phyloP scores from a whole-genome alignment of 106 monocot genomes.

The Dactylorhiza incarnata region DNA sequence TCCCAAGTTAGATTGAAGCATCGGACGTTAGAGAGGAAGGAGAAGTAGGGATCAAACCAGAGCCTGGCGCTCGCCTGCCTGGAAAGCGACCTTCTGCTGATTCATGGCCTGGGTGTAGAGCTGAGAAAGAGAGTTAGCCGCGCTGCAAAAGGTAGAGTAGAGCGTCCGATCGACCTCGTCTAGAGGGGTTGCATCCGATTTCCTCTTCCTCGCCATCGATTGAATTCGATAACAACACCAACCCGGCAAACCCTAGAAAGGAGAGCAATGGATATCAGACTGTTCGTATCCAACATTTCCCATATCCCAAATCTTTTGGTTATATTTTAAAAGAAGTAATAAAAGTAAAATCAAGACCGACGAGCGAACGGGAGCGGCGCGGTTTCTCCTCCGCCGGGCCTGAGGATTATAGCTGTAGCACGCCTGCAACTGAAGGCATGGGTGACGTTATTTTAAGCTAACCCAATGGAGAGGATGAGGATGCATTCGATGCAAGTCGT shows the following conservation, averaged over 20 bases:
- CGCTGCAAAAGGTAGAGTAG: constrained; percentile 72
- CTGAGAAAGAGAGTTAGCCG: constrained; percentile 83
- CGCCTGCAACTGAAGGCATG: too few species aligned
- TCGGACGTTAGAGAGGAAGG: background rate
- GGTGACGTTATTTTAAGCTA: too few species aligned
- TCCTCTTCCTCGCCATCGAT: constrained; percentile 72
- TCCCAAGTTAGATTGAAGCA: background rate
- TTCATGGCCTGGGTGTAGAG: constrained; percentile 79
- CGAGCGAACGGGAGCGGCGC: too few species aligned
- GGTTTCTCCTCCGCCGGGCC: too few species aligned
- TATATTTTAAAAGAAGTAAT: too few species aligned
- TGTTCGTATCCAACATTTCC: too few species aligned
- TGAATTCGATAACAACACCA: background rate
- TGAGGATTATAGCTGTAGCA: too few species aligned
- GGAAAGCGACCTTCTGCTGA: constrained; percentile 78
- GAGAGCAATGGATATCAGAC: background rate
- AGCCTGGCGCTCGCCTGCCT: constrained; percentile 85
- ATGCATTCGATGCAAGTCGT: too few species aligned
- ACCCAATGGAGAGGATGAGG: too few species aligned
- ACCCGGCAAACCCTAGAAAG: constrained; percentile 4
- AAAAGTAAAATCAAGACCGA: too few species aligned
- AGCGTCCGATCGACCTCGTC: constrained; percentile 87
- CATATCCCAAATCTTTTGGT: too few species aligned
- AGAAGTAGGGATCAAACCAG: constrained; percentile 31
- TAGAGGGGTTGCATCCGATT: constrained; percentile 56